Conservation (phyloP, 768 basidiomycete genomes). For the Lactarius hengduanensis region DNA sequence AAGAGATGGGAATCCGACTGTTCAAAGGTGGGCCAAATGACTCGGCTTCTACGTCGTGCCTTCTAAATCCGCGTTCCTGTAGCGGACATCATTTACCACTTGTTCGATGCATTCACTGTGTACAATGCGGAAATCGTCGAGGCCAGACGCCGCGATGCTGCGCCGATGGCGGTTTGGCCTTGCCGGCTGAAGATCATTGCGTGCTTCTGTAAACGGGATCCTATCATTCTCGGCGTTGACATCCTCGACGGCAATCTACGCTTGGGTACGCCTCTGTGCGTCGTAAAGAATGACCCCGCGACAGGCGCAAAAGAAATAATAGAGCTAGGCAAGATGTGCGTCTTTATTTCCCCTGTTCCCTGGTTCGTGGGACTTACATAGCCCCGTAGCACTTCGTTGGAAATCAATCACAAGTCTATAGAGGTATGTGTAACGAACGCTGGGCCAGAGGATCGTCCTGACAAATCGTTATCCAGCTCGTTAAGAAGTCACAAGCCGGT, state of each 20-base stretch:
- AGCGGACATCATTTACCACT: constrained; percentile 99
- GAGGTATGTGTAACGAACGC: constrained; percentile 53
- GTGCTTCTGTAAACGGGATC: constrained; percentile 96
- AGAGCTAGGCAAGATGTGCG: constrained; percentile 91
- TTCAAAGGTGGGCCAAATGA: constrained; percentile 72
- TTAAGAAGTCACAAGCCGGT: constrained; percentile 94
- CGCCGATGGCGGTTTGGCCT: constrained; percentile 96
- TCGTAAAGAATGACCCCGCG: constrained; percentile 85
- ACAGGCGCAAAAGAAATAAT: constrained; percentile 91
- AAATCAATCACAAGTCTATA: constrained; percentile 91
- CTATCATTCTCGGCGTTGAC: constrained; percentile 95
- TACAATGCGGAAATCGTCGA: constrained; percentile 92
- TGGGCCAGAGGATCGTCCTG: neutral
- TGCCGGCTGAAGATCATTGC: constrained; percentile 90
- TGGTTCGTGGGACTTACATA: constrained; percentile 12
- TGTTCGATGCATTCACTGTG: constrained; percentile 94
- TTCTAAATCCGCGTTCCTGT: constrained; percentile 18
- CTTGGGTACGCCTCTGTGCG: constrained; percentile 91
- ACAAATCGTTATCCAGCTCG: constrained; percentile 48
- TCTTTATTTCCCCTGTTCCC: constrained; percentile 17
- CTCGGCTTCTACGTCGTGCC: neutral
- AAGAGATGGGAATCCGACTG: constrained; percentile 89
- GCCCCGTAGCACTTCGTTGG: constrained; percentile 76
- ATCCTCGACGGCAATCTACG: constrained; percentile 91
- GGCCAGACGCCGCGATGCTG: constrained; percentile 88